A percentile compares a stretch with the other conserved stretches of the same genome.
These are phyloP conservation scores for Auxenochlorella protothecoides DNA, from an alignment of 139 green algal genomes.

Conservation along the genomic window DNA sequence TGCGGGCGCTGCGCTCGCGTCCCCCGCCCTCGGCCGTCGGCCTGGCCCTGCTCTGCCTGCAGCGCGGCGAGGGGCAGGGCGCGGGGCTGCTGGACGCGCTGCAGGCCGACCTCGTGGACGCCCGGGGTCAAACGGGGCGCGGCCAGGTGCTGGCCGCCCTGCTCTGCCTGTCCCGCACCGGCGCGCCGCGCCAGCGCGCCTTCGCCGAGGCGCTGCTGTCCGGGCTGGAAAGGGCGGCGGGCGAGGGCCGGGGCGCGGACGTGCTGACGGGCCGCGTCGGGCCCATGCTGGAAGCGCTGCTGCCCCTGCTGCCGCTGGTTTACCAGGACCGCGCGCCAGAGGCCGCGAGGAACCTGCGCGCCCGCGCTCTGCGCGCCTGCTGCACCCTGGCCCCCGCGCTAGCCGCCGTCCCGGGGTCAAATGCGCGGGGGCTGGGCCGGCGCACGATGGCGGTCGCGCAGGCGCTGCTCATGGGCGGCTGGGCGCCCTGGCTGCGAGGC, in stretches of 20 bases:
- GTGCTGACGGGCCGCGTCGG: too few species aligned
- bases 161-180: constrained; percentile 22
- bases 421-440: too few species aligned
- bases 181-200: constrained; percentile 19
- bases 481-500: constrained; percentile 40
- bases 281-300: constrained; percentile 32
- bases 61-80: too few species aligned
- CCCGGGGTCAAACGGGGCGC: constrained; percentile 1
- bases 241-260: background rate
- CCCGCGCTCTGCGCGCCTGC: constrained; percentile 33
- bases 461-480: constrained; percentile 28
- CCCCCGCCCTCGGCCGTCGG: constrained; percentile 13
- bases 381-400: constrained; percentile 1
- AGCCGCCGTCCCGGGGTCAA: too few species aligned
- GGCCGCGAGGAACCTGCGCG: constrained; percentile 16
- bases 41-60: too few species aligned
- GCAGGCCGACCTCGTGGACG: too few species aligned
- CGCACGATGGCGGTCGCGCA: constrained; percentile 16
- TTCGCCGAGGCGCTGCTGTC: constrained; percentile 30
- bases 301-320: constrained; percentile 40
- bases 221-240: constrained; percentile 19
- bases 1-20: background rate
- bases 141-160: constrained; percentile 21
- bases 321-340: constrained; percentile 18
- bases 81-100: too few species aligned